These are phyloP conservation scores for Torrubiella hemipterigena DNA, from an alignment of 2,329 filamentous ascomycete species.

Conservation along the genomic window DNA sequence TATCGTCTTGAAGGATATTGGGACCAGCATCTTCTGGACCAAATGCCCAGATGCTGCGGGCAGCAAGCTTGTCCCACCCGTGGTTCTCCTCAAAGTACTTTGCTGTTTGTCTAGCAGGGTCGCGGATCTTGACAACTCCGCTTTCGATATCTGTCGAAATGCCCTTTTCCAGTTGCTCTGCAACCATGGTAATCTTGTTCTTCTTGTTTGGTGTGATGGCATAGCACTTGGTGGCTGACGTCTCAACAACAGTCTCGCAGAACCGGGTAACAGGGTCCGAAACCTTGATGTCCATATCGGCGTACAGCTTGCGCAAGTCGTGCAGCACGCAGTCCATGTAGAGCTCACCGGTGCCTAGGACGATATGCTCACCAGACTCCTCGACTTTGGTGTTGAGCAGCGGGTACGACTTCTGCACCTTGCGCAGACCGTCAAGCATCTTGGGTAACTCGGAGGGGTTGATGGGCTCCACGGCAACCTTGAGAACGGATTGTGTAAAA, in stretches of 20 bases:
- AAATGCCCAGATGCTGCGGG: slow-evolving; percentile 96
- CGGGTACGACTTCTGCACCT: slow-evolving; percentile 96
- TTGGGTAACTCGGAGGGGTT: slow-evolving; percentile 97
- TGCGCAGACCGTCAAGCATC: slow-evolving; percentile 93
- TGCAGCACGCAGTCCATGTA: slow-evolving; percentile 99
- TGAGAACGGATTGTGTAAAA: slow-evolving; percentile 95
- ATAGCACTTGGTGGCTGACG: slow-evolving; percentile 95
- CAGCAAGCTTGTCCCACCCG: slow-evolving; percentile 90
- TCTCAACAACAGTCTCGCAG: slow-evolving; percentile 95
- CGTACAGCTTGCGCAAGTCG: slow-evolving; percentile 84
- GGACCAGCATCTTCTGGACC: slow-evolving; percentile 89
- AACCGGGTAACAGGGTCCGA: slow-evolving; percentile 96
- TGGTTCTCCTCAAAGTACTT: slow-evolving; percentile 97
- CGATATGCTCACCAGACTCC: slow-evolving; percentile 91
- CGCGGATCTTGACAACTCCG: slow-evolving; percentile 80
- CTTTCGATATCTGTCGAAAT: slow-evolving; percentile 92
- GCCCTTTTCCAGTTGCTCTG: slow-evolving; percentile 87
- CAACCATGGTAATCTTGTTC: slow-evolving; percentile 98
- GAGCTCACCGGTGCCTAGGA: slow-evolving; percentile 92
- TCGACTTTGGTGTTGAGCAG: slow-evolving; percentile 94
- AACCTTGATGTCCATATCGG: slow-evolving; percentile 98
- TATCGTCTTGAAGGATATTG: slow-evolving; percentile 95
- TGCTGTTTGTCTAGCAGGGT: slow-evolving; percentile 83
- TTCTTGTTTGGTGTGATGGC: slow-evolving; percentile 98
- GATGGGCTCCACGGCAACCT: slow-evolving; percentile 94